A percentile compares a stretch with the other conserved stretches of the same genome.
Evolutionary conservation across 495 filamentous ascomycete genomes (phyloP).

Genomic region (Podospora pseudocomata): DNA sequence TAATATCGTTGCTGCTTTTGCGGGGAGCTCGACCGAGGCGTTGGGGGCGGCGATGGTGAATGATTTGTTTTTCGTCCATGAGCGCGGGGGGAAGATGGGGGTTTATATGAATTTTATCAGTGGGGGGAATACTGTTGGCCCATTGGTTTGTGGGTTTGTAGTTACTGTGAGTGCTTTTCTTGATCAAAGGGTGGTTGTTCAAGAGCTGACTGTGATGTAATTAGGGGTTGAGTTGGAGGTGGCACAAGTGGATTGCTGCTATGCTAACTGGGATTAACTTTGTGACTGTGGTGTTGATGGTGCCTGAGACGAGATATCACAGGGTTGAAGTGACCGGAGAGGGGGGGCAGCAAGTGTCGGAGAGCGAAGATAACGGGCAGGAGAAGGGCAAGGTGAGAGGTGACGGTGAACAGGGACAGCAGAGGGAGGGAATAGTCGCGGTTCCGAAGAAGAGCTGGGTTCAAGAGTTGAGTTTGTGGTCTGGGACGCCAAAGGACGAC

Average conservation of each 20-base stretch:
- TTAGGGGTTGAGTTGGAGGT: conserved; percentile 35
- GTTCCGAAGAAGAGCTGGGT: conserved; percentile 27
- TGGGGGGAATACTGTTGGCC: conserved; percentile 38
- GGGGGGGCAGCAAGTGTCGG: not conserved
- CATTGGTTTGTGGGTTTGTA: conserved; percentile 41
- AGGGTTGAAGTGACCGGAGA: conserved; percentile 22
- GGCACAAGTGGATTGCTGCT: conserved; percentile 37
- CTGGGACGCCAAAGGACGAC: conserved; percentile 17
- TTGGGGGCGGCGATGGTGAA: conserved; percentile 39
- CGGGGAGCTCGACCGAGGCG: conserved; percentile 35
- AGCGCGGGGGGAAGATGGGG: conserved; percentile 41
- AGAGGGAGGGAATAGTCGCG: not conserved
- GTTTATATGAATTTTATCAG: conserved; percentile 41
- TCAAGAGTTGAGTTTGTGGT: conserved; percentile 31
- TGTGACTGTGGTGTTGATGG: conserved; percentile 34
- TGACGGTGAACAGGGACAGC: not conserved
- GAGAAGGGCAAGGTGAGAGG: not conserved
- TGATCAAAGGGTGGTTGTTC: too few relatives aligned
- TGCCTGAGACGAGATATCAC: conserved; percentile 42
- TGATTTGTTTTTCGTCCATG: conserved; percentile 44
- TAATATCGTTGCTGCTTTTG: conserved; percentile 39
- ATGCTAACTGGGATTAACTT: conserved; percentile 35
- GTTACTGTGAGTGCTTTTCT: conserved; percentile 19
- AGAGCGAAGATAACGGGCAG: not conserved
- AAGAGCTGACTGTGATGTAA: not conserved